Base-by-base conservation (phyloP, 2,329 filamentous ascomycete genomes). In the Monosporascus sp. region DNA sequence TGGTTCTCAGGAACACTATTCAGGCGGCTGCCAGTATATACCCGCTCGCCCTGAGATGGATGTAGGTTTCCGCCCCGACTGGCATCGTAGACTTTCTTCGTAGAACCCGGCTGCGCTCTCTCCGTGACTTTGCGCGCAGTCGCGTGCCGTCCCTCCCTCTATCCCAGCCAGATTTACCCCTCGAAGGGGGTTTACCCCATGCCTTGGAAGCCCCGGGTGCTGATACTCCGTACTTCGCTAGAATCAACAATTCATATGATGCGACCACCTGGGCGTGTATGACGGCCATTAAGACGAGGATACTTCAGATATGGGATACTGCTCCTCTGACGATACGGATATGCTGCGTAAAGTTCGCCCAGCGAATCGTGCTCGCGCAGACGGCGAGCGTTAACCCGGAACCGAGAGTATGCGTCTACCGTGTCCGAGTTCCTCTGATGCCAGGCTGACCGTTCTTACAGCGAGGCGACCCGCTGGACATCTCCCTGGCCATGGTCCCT, bases 281-380 rank as follows among this genome's bases (percentile, higher is more conserved):
- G 83, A 80, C 84, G 51, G 81, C 85, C 11, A 93, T 97, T 72
- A 99, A 99, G 76, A 84, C 88, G 52, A 88, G 86, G 63, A 94
- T 99, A 61, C 72, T 99, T 55, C 85, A 84, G 55, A 85, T 94
- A 65, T 97, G 95, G 93, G 93, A 97, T 63, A 81, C 78, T 44
- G 86, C 89, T 19, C 75, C 83, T 16, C 80, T 87, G 14, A 87
- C 90, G 3, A 83, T 97, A 58, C 87, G 87, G 63, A 87, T 97
- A 69, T 96, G 91, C 77, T 97, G 94, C 75, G 87, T 97, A 79
- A 99, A 99, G 72, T 99, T 99, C 70, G 87, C 91, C 38, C 93
- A 99, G 74, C 86, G 90, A 58, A 90, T 97, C 45, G 88, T 99
- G 45, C 82, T 97, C 60, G 89, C 91, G 19, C 93, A 99, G 72